Evolutionary conservation across 805 yeast species (phyloP).

Genomic region (Kodamaea kaohsiungensis): DNA sequence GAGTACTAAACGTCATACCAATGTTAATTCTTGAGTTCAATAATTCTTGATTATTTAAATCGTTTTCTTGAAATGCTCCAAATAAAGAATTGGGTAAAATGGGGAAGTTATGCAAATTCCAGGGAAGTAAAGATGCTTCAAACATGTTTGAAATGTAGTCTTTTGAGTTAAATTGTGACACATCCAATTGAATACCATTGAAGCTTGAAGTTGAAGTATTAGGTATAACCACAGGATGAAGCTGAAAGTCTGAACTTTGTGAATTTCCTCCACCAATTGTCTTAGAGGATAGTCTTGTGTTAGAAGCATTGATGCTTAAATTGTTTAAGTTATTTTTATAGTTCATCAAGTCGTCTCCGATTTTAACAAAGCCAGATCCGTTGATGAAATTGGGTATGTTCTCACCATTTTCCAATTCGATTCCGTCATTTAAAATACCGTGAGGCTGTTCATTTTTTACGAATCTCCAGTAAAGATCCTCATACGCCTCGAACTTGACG

Average conservation of each 20-base stretch:
- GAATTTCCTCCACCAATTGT: background rate
- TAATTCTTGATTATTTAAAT: conserved; percentile 45
- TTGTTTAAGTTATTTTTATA: conserved; percentile 24
- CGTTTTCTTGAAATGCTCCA: conserved; percentile 40
- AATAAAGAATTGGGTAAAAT: conserved; percentile 50
- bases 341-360: conserved; percentile 31
- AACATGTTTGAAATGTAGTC: conserved; percentile 20
- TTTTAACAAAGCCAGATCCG: conserved; percentile 36
- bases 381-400: conserved; percentile 29
- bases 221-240: background rate
- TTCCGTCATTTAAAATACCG: conserved; percentile 19
- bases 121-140: conserved; percentile 40
- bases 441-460: conserved; percentile 30
- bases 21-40: conserved; percentile 47
- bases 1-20: conserved; percentile 54
- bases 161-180: conserved; percentile 19
- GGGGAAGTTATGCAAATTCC: conserved; percentile 62
- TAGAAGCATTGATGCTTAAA: conserved; percentile 16
- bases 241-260: background rate
- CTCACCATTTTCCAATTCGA: conserved; percentile 29
- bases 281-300: conserved; percentile 4
- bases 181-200: conserved; percentile 10
- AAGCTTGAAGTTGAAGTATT: conserved; percentile 1
- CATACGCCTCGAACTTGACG: conserved; percentile 29
- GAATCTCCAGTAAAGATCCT: conserved; percentile 44